Conservation (phyloP, 2,329 filamentous ascomycete species). For the Alternaria sp. region DNA sequence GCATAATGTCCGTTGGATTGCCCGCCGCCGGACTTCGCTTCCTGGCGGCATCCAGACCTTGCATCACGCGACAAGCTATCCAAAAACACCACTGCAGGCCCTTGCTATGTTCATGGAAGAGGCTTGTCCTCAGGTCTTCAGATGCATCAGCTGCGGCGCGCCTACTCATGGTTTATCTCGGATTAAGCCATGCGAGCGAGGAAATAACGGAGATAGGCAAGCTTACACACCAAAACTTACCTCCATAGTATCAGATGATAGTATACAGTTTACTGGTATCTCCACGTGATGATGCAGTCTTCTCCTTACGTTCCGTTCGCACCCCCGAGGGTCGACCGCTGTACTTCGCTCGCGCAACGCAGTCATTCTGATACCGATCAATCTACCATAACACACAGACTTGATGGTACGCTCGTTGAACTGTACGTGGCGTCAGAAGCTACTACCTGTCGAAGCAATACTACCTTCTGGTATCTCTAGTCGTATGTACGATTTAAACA, state of each 20-base stretch:
- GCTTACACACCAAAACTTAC: neutral
- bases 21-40: constrained; percentile 3
- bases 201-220: neutral
- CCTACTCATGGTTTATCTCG: neutral
- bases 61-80: neutral
- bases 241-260: neutral
- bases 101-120: neutral
- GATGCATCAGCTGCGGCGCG: neutral
- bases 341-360: neutral
- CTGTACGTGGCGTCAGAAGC: neutral
- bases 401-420: neutral
- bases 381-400: neutral
- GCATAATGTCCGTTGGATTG: neutral
- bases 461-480: neutral
- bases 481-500: neutral
- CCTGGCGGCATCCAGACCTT: neutral
- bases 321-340: neutral
- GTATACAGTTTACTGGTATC: neutral
- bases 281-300: neutral
- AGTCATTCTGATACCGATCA: neutral
- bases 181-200: neutral
- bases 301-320: neutral
- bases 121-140: neutral
- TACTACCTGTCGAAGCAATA: neutral
- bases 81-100: neutral